Conservation (phyloP, 208 protist species). For the Leishmania tarentolae region DNA sequence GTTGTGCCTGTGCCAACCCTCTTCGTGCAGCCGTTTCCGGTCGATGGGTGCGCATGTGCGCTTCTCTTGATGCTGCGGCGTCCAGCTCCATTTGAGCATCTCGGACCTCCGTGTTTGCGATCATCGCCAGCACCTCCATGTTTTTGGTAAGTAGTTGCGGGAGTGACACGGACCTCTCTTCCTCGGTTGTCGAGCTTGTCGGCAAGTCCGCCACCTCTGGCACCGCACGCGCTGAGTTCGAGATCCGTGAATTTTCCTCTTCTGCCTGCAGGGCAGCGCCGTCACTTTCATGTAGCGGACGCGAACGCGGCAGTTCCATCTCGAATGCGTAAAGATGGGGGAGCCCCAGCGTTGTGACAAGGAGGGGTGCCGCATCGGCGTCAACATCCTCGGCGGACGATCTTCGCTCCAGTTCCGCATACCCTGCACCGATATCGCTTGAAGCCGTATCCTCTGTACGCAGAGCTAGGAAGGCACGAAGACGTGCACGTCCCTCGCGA, state of each 20-base stretch:
- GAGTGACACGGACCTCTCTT: slow-evolving; percentile 5
- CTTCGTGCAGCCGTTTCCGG: not conserved
- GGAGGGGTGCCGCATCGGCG: not conserved
- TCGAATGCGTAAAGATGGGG: slow-evolving; percentile 67
- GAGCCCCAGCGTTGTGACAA: not conserved
- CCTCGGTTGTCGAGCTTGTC: not conserved
- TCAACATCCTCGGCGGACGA: not conserved
- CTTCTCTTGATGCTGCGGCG: slow-evolving; percentile 9
- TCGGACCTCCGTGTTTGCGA: slow-evolving; percentile 19
- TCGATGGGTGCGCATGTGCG: slow-evolving; percentile 6
- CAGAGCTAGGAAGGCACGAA: not conserved
- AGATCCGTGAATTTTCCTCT: not conserved
- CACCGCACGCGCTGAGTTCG: not conserved
- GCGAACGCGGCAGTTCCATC: slow-evolving; percentile 29
- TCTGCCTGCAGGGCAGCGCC: not conserved
- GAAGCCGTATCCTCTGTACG: not conserved
- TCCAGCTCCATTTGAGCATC: slow-evolving; percentile 22
- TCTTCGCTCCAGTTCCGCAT: not conserved
- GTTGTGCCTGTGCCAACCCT: not conserved
- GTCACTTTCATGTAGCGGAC: not conserved
- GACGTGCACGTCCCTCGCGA: slow-evolving; percentile 7
- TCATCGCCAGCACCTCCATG: slow-evolving; percentile 37
- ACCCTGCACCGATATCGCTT: too few relatives aligned
- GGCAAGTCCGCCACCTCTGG: too few relatives aligned
- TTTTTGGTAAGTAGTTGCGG: slow-evolving; percentile 15